Conservation (phyloP, 192 early-diverging fungal genomes). For the Podila clonocystis region DNA sequence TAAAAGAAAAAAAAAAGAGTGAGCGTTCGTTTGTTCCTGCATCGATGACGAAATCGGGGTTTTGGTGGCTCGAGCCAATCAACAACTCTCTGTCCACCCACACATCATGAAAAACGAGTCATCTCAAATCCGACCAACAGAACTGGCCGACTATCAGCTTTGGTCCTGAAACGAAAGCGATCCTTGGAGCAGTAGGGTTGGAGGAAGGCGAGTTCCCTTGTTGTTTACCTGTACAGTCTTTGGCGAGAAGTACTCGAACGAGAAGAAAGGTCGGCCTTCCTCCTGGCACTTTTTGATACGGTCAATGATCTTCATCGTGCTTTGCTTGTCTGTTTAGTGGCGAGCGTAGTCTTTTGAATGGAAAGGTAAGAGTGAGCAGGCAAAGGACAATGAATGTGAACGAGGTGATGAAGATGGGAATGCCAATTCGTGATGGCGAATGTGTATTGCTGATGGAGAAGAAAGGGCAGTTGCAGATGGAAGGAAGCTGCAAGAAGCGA, state of each 20-base stretch:
- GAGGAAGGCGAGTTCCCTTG: neutral
- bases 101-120: too few relatives aligned
- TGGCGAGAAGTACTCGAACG: conserved; percentile 97
- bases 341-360: neutral
- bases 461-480: too few relatives aligned
- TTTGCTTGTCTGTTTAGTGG: neutral
- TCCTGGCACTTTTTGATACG: conserved; percentile 71
- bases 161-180: too few relatives aligned
- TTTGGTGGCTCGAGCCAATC: too few relatives aligned
- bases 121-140: too few relatives aligned
- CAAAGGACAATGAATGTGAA: neutral
- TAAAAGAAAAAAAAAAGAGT: neutral
- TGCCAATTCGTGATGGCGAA: too few relatives aligned
- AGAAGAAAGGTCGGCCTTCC: conserved; percentile 77
- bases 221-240: conserved; percentile 76
- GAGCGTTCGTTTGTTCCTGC: neutral
- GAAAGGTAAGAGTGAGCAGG: neutral
- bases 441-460: neutral
- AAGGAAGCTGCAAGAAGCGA: neutral
- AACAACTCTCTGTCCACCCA: too few relatives aligned
- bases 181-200: neutral
- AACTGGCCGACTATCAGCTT: too few relatives aligned
- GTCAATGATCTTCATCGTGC: conserved; percentile 74
- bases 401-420: neutral
- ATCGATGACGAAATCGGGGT: too few relatives aligned